phyloP scores from a whole-genome alignment of 768 basidiomycete genomes.

The Auricularia heimuer region DNA sequence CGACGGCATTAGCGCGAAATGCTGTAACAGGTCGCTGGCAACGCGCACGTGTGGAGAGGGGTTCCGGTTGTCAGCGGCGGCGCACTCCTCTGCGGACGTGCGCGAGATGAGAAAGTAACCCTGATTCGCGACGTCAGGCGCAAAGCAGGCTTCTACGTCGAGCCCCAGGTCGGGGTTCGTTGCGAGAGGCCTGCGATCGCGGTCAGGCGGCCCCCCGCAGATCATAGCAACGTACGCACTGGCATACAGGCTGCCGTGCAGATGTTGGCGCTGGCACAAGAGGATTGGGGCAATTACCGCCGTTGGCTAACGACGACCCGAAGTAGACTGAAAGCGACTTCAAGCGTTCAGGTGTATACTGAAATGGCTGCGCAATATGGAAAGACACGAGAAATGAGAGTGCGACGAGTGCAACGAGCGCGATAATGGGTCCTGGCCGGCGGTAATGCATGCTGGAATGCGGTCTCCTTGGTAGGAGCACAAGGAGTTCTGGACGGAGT shows the following conservation, averaged over 20 bases:
- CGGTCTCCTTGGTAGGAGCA: not conserved
- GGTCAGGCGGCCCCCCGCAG: not conserved
- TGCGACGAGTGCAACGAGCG: not conserved
- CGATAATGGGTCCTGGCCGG: not conserved
- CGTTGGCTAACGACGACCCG: not conserved
- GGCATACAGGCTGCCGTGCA: not conserved
- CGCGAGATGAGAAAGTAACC: not conserved
- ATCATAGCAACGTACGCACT: not conserved
- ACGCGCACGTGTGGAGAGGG: not conserved
- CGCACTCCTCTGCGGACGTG: not conserved
- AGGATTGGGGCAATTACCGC: not conserved
- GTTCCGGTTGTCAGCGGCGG: not conserved
- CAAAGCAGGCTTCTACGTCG: not conserved
- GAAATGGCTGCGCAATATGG: not conserved
- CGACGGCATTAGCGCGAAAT: not conserved
- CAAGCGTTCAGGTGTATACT: not conserved
- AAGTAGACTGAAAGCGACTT: not conserved
- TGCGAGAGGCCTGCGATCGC: not conserved
- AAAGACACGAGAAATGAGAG: not conserved
- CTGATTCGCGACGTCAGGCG: conserved; percentile 1
- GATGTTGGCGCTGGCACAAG: not conserved
- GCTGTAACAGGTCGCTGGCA: not conserved
- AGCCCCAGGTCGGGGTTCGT: not conserved
- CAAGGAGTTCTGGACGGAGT: no score
- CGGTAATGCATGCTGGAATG: not conserved